These are phyloP conservation scores for Typha latifolia DNA, from an alignment of 176 grass and related monocot genomes.

Conservation along the genomic window DNA sequence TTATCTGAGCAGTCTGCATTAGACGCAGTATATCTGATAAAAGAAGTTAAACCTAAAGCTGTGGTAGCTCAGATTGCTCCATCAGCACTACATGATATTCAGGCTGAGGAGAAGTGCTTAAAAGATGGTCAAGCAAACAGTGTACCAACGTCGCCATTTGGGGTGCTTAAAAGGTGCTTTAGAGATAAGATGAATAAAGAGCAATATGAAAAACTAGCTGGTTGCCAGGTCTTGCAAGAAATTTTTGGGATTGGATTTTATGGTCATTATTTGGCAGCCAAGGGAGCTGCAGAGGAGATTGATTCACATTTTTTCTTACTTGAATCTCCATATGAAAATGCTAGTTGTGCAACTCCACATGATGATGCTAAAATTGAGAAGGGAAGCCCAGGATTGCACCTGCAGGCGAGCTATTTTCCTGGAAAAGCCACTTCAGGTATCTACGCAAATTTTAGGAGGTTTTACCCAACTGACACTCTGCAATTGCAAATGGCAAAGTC, in stretches of 20 bases:
- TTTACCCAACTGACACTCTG: constrained; percentile 38
- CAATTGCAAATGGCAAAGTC: constrained; percentile 44
- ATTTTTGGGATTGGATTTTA: constrained; percentile 88
- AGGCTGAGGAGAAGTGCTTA: constrained; percentile 61
- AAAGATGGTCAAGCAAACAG: constrained; percentile 21
- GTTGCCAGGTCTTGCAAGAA: constrained; percentile 76
- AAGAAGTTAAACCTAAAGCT: constrained; percentile 53
- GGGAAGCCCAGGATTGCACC: constrained; percentile 26
- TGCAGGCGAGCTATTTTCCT: constrained; percentile 34
- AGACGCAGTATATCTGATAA: constrained; percentile 61
- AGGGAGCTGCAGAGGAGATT: constrained; percentile 65
- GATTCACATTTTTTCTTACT: constrained; percentile 65
- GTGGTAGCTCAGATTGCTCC: constrained; percentile 68
- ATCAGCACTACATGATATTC: constrained; percentile 47
- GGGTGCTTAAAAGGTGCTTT: constrained; percentile 69
- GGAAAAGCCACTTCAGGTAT: constrained; percentile 24
- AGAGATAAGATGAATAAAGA: constrained; percentile 75
- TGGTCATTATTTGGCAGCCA: constrained; percentile 78
- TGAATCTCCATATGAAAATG: constrained; percentile 76
- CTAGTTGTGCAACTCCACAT: constrained; percentile 12
- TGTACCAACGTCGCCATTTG: constrained; percentile 63
- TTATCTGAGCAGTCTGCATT: constrained; percentile 69
- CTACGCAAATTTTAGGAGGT: constrained; percentile 36
- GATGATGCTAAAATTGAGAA: constrained; percentile 12
- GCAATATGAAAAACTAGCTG: constrained; percentile 62